Percentiles rank a stretch among this genome's conserved stretches.
phyloP scores from a whole-genome alignment of 495 filamentous ascomycete genomes.

The Copromyces sp. region DNA sequence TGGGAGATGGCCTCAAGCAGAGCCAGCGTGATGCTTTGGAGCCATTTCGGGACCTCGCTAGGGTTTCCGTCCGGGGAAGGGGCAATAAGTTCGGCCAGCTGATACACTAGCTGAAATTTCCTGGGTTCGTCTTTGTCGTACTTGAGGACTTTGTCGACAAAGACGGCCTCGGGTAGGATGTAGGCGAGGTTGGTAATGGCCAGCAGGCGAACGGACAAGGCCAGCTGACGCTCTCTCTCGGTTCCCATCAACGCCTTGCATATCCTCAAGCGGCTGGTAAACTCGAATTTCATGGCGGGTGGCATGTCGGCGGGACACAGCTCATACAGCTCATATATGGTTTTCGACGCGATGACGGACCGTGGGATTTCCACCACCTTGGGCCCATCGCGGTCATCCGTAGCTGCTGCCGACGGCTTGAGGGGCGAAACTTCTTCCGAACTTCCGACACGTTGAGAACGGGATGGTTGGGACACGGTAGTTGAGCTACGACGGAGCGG shows the following conservation, averaged over 20 bases:
- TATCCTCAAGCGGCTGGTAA: slow-evolving; percentile 72
- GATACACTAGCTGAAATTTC: slow-evolving; percentile 79
- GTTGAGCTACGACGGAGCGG: slow-evolving; percentile 39
- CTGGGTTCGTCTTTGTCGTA: slow-evolving; percentile 87
- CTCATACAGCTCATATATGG: slow-evolving; percentile 58
- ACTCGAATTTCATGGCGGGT: slow-evolving; percentile 65
- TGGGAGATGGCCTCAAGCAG: slow-evolving; percentile 73
- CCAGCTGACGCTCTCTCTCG: slow-evolving; percentile 55
- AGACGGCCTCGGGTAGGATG: slow-evolving; percentile 66
- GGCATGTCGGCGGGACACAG: slow-evolving; percentile 57
- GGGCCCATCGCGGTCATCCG: slow-evolving; percentile 44
- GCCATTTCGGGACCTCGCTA: slow-evolving; percentile 51
- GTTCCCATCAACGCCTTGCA: slow-evolving; percentile 66
- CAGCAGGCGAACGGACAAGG: slow-evolving; percentile 70
- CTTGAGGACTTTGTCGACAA: slow-evolving; percentile 74
- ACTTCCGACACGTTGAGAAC: slow-evolving; percentile 18
- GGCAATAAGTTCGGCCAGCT: slow-evolving; percentile 84
- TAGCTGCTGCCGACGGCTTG: slow-evolving; percentile 25
- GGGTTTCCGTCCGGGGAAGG: slow-evolving; percentile 52
- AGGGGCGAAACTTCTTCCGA: slow-evolving; percentile 23
- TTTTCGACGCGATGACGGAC: slow-evolving; percentile 47
- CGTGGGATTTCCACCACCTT: slow-evolving; percentile 64
- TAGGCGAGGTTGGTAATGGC: slow-evolving; percentile 91
- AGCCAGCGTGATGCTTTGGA: slow-evolving; percentile 76
- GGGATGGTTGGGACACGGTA: slow-evolving; percentile 26